Base-by-base conservation (phyloP, 148 eudicot genomes). In the Chenopodium berlandieri region DNA sequence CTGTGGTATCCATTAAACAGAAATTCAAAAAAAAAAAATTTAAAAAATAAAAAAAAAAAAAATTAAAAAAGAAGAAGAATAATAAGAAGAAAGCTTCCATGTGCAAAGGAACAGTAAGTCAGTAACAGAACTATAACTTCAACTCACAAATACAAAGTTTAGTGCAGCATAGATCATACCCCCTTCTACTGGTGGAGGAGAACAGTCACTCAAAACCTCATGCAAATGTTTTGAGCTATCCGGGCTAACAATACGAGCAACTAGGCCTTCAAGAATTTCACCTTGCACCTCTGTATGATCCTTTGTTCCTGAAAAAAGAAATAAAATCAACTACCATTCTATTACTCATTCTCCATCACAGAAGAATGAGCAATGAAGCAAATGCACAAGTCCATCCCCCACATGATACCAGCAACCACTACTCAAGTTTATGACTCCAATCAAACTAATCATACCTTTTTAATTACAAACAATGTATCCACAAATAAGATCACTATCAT, bases 191-290 rank as follows among this genome's bases (percentile, higher is more conserved):
- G 91, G 86, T 54, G 90, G 86, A 76, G 77, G 82, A 50, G 91
- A 91, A 84, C 79, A 85, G 77, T 92, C 97, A 82, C 78, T 82
- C 71, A 93, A 72, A 86, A 92, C 94, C 81, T 89, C 93, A 84
- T 91, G 91, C 96, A 95, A 90, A 50, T 90, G 90, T 71, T 91
- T 88, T 77, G 93, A 84, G 85, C 98, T 93, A 69, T 89, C 92
- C 82, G 84, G 90, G 87, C 92, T 90, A 27, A 95, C 98, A 76
- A 92, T 87, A 73, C 98, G 98, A 85, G 97, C 97, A 81, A 95
- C 98, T 79, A 95, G 97, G 82, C 98, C 98, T 89, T 95, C 98
- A 87, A 95, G 86, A 83, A 95, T 93, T 88, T 95, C 98, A 64
- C 98, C 98, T 82, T 95, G 98, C 79, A 85, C 93, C 88, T 87